Conservation (phyloP, 31 red algal genomes). For the Bonnemaisonia californica region DNA sequence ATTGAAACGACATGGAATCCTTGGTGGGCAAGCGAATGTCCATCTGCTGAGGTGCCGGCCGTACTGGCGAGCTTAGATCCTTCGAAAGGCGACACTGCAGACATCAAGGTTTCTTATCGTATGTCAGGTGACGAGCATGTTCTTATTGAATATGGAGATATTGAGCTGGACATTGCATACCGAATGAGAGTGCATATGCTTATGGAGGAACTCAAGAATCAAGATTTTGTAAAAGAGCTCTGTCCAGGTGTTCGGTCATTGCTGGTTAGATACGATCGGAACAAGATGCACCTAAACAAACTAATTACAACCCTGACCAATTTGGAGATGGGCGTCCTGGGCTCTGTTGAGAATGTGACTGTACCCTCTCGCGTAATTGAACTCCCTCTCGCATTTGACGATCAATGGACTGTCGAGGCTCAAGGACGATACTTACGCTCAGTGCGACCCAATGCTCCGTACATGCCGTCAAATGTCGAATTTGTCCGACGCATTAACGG, state of each 20-base stretch:
- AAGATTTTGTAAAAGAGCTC: constrained; percentile 59
- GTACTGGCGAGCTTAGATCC: constrained; percentile 63
- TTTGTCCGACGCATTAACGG: constrained; percentile 89
- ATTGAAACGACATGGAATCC: constrained; percentile 53
- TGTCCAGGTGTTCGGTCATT: constrained; percentile 84
- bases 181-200: constrained; percentile 74
- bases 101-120: constrained; percentile 71
- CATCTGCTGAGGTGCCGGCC: constrained; percentile 20
- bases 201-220: constrained; percentile 56
- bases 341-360: constrained; percentile 52
- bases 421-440: constrained; percentile 62
- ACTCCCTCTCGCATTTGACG: constrained; percentile 75
- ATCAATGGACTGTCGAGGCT: constrained; percentile 77
- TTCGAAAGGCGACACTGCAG: constrained; percentile 58
- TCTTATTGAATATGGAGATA: constrained; percentile 73
- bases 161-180: constrained; percentile 73
- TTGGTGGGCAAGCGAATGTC: constrained; percentile 20
- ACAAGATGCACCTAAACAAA: constrained; percentile 42
- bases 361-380: constrained; percentile 67
- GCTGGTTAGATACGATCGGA: constrained; percentile 64
- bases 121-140: constrained; percentile 86
- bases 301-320: constrained; percentile 45
- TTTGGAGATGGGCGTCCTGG: constrained; percentile 60
- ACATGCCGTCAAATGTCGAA: constrained; percentile 84
- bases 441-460: constrained; percentile 74